Evolutionary conservation across 2,329 filamentous ascomycete species (phyloP), one percentile per base, ranked within the genome.

Genomic region (Aspergillus terreus): DNA sequence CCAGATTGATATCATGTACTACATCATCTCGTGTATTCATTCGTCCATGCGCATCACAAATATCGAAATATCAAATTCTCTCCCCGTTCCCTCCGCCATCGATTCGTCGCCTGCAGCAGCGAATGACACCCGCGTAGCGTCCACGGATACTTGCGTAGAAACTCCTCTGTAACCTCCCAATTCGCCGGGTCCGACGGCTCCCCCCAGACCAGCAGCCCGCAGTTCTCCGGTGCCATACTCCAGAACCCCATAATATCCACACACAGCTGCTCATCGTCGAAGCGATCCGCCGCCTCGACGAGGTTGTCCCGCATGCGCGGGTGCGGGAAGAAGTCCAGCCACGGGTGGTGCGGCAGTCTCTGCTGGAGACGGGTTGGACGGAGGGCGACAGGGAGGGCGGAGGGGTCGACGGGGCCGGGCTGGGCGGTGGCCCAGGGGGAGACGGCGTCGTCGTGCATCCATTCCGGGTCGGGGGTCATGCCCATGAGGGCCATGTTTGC

Each of bases 161-260:
- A 80, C 0, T 55, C 49, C 7, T 70, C 67, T 1, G 71, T 78
- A 1, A 76, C 65, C 55, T 81, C 79, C 79, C 79, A 82, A 10
- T 69, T 74, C 0, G 54, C 56, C 3, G 65, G 50, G 41, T 79
- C 70, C 63, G 71, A 75, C 0, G 78, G 68, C 9, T 78, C 73
- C 0, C 76, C 75, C 79, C 78, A 81, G 2, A 80, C 73, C 9
- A 80, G 63, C 3, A 81, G 38, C 1, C 65, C 69, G 15, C 68
- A 62, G 46, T 56, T 56, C n/a, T 53, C 53, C 1, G 44, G 49
- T 0, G 56, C 36, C 12, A 46, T 44, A 21, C 59, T 53, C 64
- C 65, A 66, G 44, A 67, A 67, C n/a, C 69, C 68, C 50, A 71
- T 63, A 10, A 75, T 59, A 45, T 75, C 74, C 6, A 57, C 25